Conservation (phyloP, 257 asterid species). For the Nicotiana attenuata region DNA sequence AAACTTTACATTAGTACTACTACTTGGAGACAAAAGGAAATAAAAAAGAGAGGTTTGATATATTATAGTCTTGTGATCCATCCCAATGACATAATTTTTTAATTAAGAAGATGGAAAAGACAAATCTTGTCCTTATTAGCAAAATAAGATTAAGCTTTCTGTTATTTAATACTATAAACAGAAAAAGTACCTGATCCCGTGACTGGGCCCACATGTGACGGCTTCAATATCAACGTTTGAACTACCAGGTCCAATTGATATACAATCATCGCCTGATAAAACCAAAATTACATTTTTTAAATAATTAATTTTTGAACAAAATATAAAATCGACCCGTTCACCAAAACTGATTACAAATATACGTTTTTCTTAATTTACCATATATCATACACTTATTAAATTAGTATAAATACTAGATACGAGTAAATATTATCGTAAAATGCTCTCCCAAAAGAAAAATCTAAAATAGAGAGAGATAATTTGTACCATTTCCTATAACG, state of each 20-base stretch:
- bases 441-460: too few relatives aligned
- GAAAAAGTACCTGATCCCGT: slow-evolving; percentile 74
- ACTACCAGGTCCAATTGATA: slow-evolving; percentile 89
- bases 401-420: too few relatives aligned
- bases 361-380: too few relatives aligned
- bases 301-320: too few relatives aligned
- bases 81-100: too few relatives aligned
- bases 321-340: too few relatives aligned
- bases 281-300: neutral
- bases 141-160: neutral
- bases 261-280: slow-evolving; percentile 83
- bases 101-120: neutral
- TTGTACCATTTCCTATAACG: slow-evolving; percentile 55
- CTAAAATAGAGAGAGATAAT: too few relatives aligned
- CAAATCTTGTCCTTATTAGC: neutral
- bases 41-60: neutral
- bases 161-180: neutral
- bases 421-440: too few relatives aligned
- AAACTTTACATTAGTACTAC: too few relatives aligned
- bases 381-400: too few relatives aligned
- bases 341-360: too few relatives aligned
- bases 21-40: neutral
- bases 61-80: neutral
- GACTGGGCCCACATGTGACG: slow-evolving; percentile 95
- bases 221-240: slow-evolving; percentile 76